These are phyloP conservation scores for Blastobotrys elegans DNA, from an alignment of 1,139 yeast species.

Conservation along the genomic window DNA sequence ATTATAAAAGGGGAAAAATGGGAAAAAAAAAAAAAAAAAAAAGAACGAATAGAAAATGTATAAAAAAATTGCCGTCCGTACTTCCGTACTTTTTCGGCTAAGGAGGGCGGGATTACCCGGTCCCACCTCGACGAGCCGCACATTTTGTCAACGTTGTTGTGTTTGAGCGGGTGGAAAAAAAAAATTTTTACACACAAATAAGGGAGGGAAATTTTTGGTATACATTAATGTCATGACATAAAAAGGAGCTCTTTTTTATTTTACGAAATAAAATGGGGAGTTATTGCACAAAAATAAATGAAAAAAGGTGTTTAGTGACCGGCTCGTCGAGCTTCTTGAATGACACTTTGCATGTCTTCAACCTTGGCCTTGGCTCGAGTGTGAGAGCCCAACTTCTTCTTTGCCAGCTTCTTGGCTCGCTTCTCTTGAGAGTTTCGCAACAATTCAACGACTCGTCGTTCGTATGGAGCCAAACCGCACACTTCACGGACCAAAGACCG, in stretches of 20 bases:
- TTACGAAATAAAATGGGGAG: too few relatives aligned
- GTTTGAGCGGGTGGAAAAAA: too few relatives aligned
- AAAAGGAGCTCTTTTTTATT: too few relatives aligned
- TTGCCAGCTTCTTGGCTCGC: constrained; percentile 99
- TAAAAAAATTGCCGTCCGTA: too few relatives aligned
- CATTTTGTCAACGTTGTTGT: too few relatives aligned
- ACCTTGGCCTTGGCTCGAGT: constrained; percentile 99
- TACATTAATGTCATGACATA: too few relatives aligned
- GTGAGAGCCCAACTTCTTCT: constrained; percentile 99
- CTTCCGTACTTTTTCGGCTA: too few relatives aligned
- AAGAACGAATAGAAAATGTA: background rate
- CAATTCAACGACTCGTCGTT: constrained; percentile 98
- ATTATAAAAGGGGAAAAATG: background rate
- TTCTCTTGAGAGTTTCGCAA: constrained; percentile 99
- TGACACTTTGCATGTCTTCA: constrained; percentile 95
- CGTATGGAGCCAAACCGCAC: constrained; percentile 98
- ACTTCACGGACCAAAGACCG: constrained; percentile 96
- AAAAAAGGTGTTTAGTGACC: constrained; percentile 20
- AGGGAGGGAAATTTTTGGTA: too few relatives aligned
- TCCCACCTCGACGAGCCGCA: too few relatives aligned
- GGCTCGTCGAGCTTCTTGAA: constrained; percentile 92
- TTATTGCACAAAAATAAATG: background rate
- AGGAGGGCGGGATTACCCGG: too few relatives aligned
- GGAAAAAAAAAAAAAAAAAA: background rate
- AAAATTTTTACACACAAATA: too few relatives aligned